Base-by-base conservation (phyloP, 2,329 filamentous ascomycete species). In the Cytospora schulzeri region DNA sequence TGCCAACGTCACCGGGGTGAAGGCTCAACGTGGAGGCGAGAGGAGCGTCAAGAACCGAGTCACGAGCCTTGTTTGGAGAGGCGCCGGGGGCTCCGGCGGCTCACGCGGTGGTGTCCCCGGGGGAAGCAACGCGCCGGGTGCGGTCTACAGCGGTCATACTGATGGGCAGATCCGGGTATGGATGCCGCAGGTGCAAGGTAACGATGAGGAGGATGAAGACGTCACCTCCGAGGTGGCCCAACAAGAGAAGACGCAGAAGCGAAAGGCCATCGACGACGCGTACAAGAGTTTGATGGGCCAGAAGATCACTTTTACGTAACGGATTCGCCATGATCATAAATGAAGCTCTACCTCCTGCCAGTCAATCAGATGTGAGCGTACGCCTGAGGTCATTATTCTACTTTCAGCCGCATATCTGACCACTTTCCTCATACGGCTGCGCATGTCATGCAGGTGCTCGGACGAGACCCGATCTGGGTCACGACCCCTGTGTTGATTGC, bases 111-210 rank as follows among this genome's bases (percentile, higher is more conserved):
- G 89, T 1, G 88, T 90, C 69, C 84, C 85, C 79, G 85, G 85
- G 4, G 84, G 84, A 2, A 78, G 75, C 2, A 84, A 81, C 66
- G 80, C 79, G 24, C 69, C 81, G 5, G 84, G 84, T 0, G 82
- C 79, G 11, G 72, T 97, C 64, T 96, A 92, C 76, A 95, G 92
- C 60, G 90, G 88, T 2, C 92, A 97, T 71, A 82, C 89, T 3
- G 92, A 97, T 73, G 94, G 94, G 0, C 89, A 89, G 60, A 94
- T 98, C 64, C 84, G 90, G 53, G 85, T 86, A 4, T 97, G 94
- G 93, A 82, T 83, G 69, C 90, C 91, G 2, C 79, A 80, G 41
- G 76, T 86, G 1, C 68, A 68, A 24, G 71, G 69, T 1, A 28
- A 58, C 2, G 69, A 86, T 57, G 80, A 79, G 15, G 80, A 82